Evolutionary conservation across 192 early-diverging fungal species (phyloP).

Genomic region (Coemansia sp.): DNA sequence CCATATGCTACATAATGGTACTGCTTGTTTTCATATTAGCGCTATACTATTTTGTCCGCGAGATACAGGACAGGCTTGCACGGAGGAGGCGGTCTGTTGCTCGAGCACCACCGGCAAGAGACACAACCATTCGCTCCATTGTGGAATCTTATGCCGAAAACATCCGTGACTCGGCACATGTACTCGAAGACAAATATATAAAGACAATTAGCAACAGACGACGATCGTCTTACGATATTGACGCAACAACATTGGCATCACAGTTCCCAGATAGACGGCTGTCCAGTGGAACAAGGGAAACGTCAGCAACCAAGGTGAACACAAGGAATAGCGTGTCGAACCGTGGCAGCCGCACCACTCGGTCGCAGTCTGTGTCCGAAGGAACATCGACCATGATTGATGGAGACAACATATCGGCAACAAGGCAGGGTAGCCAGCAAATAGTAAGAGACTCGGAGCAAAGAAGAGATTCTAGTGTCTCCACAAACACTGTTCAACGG

Average conservation of each 20-base stretch:
- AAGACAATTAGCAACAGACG: not conserved
- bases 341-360: not conserved
- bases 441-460: not conserved
- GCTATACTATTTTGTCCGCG: conserved; percentile 20
- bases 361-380: conserved; percentile 15
- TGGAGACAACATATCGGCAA: conserved; percentile 2
- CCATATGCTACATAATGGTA: conserved; percentile 25
- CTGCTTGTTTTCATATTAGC: conserved; percentile 27
- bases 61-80: conserved; percentile 11
- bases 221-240: not conserved
- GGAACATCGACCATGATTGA: conserved; percentile 33
- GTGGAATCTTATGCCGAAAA: conserved; percentile 30
- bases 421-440: conserved; percentile 9
- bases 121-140: conserved; percentile 10
- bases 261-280: not conserved
- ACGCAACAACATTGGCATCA: conserved; percentile 1
- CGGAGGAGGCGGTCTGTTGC: not conserved
- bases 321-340: not conserved
- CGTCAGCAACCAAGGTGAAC: not conserved
- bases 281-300: not conserved
- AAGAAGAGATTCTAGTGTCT: not conserved
- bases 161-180: conserved; percentile 19
- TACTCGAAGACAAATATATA: conserved; percentile 15
- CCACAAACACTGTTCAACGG: not conserved
- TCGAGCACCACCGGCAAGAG: not conserved